A percentile compares a stretch with the other conserved stretches of the same genome.
Conservation (phyloP, 345 rosid genomes). For the Capsella bursapastoris region DNA sequence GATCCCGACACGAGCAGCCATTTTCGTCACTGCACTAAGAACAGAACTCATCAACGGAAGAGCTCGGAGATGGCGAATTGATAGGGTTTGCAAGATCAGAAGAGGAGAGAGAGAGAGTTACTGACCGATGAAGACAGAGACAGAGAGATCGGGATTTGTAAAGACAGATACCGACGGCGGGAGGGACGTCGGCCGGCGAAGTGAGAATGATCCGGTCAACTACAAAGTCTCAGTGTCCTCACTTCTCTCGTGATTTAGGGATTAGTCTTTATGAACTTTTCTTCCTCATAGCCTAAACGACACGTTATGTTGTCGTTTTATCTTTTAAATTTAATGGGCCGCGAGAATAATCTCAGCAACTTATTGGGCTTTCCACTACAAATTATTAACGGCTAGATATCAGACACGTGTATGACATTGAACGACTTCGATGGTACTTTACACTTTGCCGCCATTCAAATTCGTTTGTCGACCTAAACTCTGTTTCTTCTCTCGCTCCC, state of each 20-base stretch:
- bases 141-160: background rate
- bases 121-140: background rate
- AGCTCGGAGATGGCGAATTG: conserved; percentile 26
- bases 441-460: conserved; percentile 31
- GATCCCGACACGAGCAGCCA: conserved; percentile 54
- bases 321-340: background rate
- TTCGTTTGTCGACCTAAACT: conserved; percentile 17
- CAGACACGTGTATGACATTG: background rate
- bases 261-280: background rate
- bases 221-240: conserved; percentile 42
- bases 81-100: conserved; percentile 12
- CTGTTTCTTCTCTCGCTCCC: background rate
- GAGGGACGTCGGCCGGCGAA: conserved; percentile 34
- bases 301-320: background rate
- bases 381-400: background rate
- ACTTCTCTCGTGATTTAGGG: conserved; percentile 37
- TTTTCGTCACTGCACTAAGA: conserved; percentile 42
- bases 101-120: background rate
- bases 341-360: background rate
- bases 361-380: conserved; percentile 13
- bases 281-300: conserved; percentile 19
- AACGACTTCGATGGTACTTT: background rate
- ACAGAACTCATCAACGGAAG: conserved; percentile 21
- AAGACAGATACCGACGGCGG: conserved; percentile 8
- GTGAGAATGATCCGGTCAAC: conserved; percentile 45